Evolutionary conservation across 805 yeast genomes (phyloP), one percentile per base, ranked within the genome.

Genomic region (Wickerhamomyces tratensis): DNA sequence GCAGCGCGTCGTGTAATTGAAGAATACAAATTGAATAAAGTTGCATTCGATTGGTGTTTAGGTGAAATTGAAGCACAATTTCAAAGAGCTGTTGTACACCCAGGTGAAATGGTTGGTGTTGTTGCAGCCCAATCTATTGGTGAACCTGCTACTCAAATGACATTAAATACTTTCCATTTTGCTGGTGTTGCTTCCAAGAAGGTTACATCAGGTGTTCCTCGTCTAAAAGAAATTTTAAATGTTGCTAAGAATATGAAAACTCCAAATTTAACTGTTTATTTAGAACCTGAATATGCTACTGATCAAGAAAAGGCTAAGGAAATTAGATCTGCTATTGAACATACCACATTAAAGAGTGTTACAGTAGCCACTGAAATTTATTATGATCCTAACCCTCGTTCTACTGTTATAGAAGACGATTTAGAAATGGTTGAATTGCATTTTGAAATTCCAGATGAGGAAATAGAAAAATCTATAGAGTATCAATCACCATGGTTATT

Each of bases 91-190:
- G 71, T 86, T 61, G 96, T 88, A 38, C 91, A 89, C 49, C 96
- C 98, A 5, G 97, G 97, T 73, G 97, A 89, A 62, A 89, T 89
- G 96, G 97, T 89, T 45, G 97, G 97, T 71, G 95, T 89, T 41
- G 76, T 89, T 57, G 97, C 97, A 41, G 96, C 97, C 2, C 97
- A 89, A 69, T 87, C 96, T 34, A 89, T 89, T 67, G 97, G 97
- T 71, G 97, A 89, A 62, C 97, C 97, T 41, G 96, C 97, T 36
- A 89, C 97, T 31, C 97, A 89, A 65, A 89, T 89, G 97, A 89
- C 97, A 3, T 74, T 89, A 66, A 89, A 89, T 59, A 89, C 97
- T 53, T 89, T 88, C 89, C 96, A 88, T 71, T 88, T 86, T 71
- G 96, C 96, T 14, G 96, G 96, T 82, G 96, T 88, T 46, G 88